A percentile compares a stretch with the other conserved stretches of the same genome.
Evolutionary conservation across 176 grass and related monocot genomes (phyloP).

Genomic region (Cocos nucifera): DNA sequence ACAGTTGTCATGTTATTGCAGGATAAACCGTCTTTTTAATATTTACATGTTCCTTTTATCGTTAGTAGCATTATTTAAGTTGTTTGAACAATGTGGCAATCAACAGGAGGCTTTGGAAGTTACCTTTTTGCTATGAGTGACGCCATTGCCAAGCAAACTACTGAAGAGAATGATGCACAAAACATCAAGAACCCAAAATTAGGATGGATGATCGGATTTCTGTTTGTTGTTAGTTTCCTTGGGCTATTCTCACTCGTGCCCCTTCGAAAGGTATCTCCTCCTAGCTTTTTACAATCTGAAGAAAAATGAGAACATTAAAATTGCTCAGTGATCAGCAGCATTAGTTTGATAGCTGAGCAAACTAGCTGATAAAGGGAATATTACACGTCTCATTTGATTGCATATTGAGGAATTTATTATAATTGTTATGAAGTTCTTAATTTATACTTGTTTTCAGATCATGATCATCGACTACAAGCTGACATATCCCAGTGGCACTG

Average conservation of each 20-base stretch:
- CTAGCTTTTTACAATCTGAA: too few species aligned
- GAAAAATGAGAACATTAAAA: too few species aligned
- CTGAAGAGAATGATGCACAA: slow-evolving; percentile 3
- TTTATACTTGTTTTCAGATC: slow-evolving; percentile 18
- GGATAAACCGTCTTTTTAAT: too few species aligned
- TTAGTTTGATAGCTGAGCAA: too few species aligned
- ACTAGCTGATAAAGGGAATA: too few species aligned
- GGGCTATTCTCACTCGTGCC: slow-evolving; percentile 15
- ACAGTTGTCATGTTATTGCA: too few species aligned
- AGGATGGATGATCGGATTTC: slow-evolving; percentile 16
- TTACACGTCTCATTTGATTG: too few species aligned
- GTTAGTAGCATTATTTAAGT: too few species aligned
- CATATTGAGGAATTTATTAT: too few species aligned
- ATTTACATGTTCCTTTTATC: too few species aligned
- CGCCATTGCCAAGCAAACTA: slow-evolving; percentile 4
- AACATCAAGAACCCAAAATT: slow-evolving; percentile 12
- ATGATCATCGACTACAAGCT: slow-evolving; percentile 47
- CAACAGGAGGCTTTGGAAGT: slow-evolving; percentile 12
- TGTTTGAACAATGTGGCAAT: neutral
- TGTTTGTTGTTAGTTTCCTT: slow-evolving; percentile 17
- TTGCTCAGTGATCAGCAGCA: too few species aligned
- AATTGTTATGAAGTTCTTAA: too few species aligned
- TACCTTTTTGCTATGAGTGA: slow-evolving; percentile 17
- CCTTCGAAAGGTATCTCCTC: slow-evolving; percentile 8
- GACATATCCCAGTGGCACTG: slow-evolving; percentile 37